phyloP scores from a whole-genome alignment of 2,329 filamentous ascomycete genomes.

The Tolypocladium capitatum region DNA sequence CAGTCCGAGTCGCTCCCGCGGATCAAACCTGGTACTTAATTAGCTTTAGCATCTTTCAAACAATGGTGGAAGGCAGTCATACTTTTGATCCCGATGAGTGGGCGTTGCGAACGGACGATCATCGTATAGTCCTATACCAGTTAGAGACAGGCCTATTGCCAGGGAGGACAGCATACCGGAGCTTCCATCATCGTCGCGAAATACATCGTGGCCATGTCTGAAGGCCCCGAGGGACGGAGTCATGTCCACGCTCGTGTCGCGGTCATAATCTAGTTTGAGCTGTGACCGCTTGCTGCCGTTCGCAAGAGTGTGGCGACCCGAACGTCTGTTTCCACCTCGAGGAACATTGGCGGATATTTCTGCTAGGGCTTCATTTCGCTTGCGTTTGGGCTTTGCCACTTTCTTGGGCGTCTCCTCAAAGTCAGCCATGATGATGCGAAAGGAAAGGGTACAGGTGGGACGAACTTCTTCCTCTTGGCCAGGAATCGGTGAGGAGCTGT shows the following conservation, averaged over 20 bases:
- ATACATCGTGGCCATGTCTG: constrained; percentile 15
- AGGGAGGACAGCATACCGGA: constrained; percentile 9
- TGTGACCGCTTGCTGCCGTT: constrained; percentile 8
- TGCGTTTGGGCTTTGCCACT: constrained; percentile 15
- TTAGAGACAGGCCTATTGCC: constrained; percentile 6
- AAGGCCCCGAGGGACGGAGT: constrained; percentile 8
- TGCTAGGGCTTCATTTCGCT: constrained; percentile 16
- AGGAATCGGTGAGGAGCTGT: constrained; percentile 35
- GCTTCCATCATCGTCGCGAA: constrained; percentile 14
- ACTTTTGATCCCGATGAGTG: constrained; percentile 14
- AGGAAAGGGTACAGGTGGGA: background rate
- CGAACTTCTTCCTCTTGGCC: constrained; percentile 30
- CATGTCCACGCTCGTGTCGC: constrained; percentile 5
- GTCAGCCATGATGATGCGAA: constrained; percentile 1
- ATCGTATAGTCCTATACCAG: constrained; percentile 10
- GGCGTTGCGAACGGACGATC: constrained; percentile 9
- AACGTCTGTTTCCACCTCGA: constrained; percentile 11
- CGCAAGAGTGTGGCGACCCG: constrained; percentile 7
- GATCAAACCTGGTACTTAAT: constrained; percentile 15
- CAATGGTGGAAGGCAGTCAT: background rate
- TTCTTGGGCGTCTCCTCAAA: constrained; percentile 17
- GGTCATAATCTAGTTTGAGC: constrained; percentile 6
- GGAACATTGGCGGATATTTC: constrained; percentile 23
- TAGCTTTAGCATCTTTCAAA: background rate
- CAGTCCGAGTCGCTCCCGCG: constrained; percentile 19